Evolutionary conservation across 805 yeast genomes (phyloP), one percentile per base, ranked within the genome.

Genomic region (Ogataea neopini): DNA sequence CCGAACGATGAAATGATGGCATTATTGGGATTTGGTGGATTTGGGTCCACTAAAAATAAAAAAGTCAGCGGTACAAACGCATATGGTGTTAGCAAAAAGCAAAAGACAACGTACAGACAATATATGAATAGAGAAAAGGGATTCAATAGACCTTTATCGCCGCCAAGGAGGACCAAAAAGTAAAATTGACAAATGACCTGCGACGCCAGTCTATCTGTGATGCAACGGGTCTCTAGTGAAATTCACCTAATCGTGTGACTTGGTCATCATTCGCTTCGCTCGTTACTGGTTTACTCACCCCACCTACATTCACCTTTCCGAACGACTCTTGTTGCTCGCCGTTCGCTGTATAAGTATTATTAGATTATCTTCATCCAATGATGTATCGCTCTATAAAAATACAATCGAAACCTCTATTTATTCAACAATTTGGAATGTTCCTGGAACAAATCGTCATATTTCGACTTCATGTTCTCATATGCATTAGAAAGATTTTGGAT

Each of bases 91-190:
- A 66, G 63, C 2, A 67, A 66, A 47, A 65, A 70, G 28, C 57
- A 52, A 7, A 70, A 70, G 45, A 66, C 78, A 0, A 73, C 73
- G 34, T 81, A 77, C 57, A 69, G 86, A 56, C 85, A 80, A 61
- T 81, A 81, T 52, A 79, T 79, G 81, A 80, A 80, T 58, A 65
- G 83, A 47, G 70, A 63, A 11, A 77, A 75, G 52, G 84, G 84
- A 3, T 79, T 77, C 61, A 80, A 79, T 54, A 64, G 84, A 45
- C 74, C 80, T 1, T 60, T 79, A 32, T 79, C 83, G 2, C 84
- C 83, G 1, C 61, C 66, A 4, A 64, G 71, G n/a, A 54, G 46
- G 15, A 52, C 45, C 41, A 37, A 41, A 39, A 43, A 29, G n/a
- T n/a, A n/a, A n/a, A n/a, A n/a, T n/a, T n/a, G n/a, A n/a, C n/a